These are phyloP conservation scores for Penicillium lividum DNA, from an alignment of 495 filamentous ascomycete species.

Conservation along the genomic window DNA sequence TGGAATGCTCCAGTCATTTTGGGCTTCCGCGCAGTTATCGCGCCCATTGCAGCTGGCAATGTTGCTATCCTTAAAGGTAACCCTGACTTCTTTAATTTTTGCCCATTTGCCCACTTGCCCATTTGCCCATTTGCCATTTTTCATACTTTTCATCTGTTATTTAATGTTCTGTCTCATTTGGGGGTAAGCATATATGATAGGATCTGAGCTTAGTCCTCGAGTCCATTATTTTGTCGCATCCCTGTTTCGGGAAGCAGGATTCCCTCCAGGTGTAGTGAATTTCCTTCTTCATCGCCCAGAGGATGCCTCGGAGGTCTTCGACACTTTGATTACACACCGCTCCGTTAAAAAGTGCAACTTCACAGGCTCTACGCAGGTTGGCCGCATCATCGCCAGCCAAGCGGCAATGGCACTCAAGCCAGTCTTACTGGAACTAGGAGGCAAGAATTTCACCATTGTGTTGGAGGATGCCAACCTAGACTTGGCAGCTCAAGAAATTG, in stretches of 20 bases:
- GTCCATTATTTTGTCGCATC: not conserved
- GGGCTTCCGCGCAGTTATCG: not conserved
- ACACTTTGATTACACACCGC: not conserved
- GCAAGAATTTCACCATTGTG: constrained; percentile 60
- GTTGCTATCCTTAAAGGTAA: not conserved
- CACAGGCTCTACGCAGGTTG: constrained; percentile 58
- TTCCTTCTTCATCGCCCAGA: not conserved
- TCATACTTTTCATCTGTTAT: too few relatives aligned
- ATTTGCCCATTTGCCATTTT: too few relatives aligned
- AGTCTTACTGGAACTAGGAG: constrained; percentile 60
- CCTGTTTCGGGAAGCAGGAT: not conserved
- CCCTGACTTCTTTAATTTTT: too few relatives aligned
- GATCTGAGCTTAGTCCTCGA: not conserved
- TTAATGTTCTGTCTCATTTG: too few relatives aligned
- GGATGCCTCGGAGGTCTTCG: not conserved
- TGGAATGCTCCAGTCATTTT: not conserved
- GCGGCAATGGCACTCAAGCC: constrained; percentile 59
- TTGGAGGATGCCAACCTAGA: constrained; percentile 60
- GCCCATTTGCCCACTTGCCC: too few relatives aligned
- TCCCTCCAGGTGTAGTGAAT: constrained; percentile 1
- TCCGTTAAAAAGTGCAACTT: constrained; percentile 62
- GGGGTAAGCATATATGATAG: too few relatives aligned
- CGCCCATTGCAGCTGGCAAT: not conserved
- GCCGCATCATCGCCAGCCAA: constrained; percentile 54
- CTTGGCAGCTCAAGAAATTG: constrained; percentile 52